Evolutionary conservation across 345 rosid species (phyloP), one percentile per base, ranked within the genome.

Genomic region (Raphanus sativus): DNA sequence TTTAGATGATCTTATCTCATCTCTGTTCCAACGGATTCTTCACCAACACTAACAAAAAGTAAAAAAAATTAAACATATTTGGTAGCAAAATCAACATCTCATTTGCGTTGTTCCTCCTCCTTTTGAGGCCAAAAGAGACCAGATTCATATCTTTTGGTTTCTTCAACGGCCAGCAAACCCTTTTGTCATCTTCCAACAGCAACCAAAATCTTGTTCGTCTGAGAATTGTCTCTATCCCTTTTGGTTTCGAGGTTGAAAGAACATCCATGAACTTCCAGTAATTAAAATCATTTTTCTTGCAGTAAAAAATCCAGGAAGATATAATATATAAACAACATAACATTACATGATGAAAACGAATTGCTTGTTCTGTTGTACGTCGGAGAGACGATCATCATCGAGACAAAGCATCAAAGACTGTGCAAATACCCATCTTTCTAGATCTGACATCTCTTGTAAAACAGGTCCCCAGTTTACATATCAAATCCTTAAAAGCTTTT

Each of bases 401-500:
- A 86, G 81, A 77, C 87, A 86, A 82, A 85, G 92, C 88, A 79
- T 84, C 59, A 87, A 82, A 77, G 86, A 84, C 12, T 84, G 84
- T 64, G 83, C 86, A 4, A 87, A 86, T 81, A 71, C 77, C 86
- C 21, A 21, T 21, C 21, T 21, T 21, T 21, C 21, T 21, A 21
- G 21, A 3, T 89, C 88, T 73, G 91, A 94, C 81, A 83, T 92
- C 79, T 89, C 98, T 75, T 88, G 92, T 75, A 92, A 89, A 83
- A 84, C 85, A 15, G 96, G 99, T 21, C 21, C 21, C 21, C 21
- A 21, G 21, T 21, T 21, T 21, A 21, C 21, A 21, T 21, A 21
- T 21, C 21, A 21, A 21, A 21, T 21, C 21, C 21, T 21, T 21
- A 21, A 21, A 21, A 21, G 21, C 45, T 7, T 16, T 52, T 54